Evolutionary conservation across 2,329 filamentous ascomycete genomes (phyloP).

Genomic region (Xylariaceae sp.): DNA sequence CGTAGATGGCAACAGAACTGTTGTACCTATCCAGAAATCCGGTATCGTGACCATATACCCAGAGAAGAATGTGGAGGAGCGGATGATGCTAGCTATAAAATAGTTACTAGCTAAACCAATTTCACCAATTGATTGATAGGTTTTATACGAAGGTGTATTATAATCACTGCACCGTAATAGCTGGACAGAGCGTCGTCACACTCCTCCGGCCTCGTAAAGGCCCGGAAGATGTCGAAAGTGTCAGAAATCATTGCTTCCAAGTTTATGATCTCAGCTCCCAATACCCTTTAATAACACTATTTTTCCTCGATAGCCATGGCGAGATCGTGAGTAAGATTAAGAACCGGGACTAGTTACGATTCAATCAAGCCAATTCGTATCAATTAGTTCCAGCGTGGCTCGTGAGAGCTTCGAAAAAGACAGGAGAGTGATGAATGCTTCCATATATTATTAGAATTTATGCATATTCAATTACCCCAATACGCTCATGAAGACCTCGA

Average conservation of each 20-base stretch:
- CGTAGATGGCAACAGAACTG: background rate
- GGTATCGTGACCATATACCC: background rate
- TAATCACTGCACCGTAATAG: too few species aligned
- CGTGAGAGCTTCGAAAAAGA: constrained; percentile 34
- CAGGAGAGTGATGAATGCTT: constrained; percentile 27
- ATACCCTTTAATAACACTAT: constrained; percentile 35
- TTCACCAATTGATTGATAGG: background rate
- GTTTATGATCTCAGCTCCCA: constrained; percentile 32
- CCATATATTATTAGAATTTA: constrained; percentile 37
- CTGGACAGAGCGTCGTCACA: too few species aligned
- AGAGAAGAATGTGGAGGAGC: background rate
- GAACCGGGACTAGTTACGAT: constrained; percentile 34
- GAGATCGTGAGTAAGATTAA: constrained; percentile 35
- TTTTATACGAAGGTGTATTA: too few species aligned
- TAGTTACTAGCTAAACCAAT: constrained; percentile 9
- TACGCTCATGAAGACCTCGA: constrained; percentile 33
- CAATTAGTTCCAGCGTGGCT: constrained; percentile 37
- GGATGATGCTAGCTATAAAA: constrained; percentile 2
- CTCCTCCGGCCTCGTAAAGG: too few species aligned
- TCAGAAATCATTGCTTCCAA: constrained; percentile 39
- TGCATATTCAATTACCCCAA: constrained; percentile 39
- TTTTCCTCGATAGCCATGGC: constrained; percentile 39
- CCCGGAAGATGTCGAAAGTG: constrained; percentile 36
- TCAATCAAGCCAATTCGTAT: constrained; percentile 41
- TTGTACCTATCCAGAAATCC: constrained; percentile 1